A percentile compares a stretch with the other conserved stretches of the same genome.
These are phyloP conservation scores for Candida namnaoensis DNA, from an alignment of 805 yeast species.

Conservation along the genomic window DNA sequence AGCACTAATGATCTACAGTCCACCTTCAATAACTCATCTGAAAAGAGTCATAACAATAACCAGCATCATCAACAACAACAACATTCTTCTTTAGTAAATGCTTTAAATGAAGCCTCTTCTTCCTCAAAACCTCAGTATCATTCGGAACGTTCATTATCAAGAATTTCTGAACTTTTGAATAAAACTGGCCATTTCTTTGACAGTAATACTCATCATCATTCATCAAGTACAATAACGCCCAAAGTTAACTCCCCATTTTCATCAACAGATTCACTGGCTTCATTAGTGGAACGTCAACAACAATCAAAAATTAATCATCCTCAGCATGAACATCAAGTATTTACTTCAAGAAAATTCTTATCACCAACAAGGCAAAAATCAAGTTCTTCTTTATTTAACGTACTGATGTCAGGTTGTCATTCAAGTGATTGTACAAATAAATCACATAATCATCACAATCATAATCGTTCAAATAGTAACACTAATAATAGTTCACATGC, in stretches of 20 bases:
- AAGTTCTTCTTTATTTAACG: not conserved
- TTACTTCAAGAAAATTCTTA: constrained; percentile 6
- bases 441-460: too few species aligned
- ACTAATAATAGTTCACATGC: constrained; percentile 1
- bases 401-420: too few species aligned
- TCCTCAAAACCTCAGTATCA: not conserved
- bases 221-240: not conserved
- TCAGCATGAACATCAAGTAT: constrained; percentile 25
- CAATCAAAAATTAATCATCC: constrained; percentile 33
- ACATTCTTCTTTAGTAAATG: too few species aligned
- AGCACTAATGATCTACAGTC: too few species aligned
- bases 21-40: too few species aligned
- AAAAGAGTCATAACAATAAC: too few species aligned
- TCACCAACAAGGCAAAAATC: not conserved
- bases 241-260: constrained; percentile 15
- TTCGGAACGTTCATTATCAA: not conserved
- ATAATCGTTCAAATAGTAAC: too few species aligned
- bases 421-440: too few species aligned
- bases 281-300: constrained; percentile 31
- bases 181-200: not conserved
- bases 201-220: not conserved
- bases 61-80: too few species aligned
- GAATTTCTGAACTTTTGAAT: not conserved
- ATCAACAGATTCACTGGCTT: constrained; percentile 26
- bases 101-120: too few species aligned